These are phyloP conservation scores for Leccinum pachyderme DNA, from an alignment of 1,284 basidiomycete species.

Conservation along the genomic window DNA sequence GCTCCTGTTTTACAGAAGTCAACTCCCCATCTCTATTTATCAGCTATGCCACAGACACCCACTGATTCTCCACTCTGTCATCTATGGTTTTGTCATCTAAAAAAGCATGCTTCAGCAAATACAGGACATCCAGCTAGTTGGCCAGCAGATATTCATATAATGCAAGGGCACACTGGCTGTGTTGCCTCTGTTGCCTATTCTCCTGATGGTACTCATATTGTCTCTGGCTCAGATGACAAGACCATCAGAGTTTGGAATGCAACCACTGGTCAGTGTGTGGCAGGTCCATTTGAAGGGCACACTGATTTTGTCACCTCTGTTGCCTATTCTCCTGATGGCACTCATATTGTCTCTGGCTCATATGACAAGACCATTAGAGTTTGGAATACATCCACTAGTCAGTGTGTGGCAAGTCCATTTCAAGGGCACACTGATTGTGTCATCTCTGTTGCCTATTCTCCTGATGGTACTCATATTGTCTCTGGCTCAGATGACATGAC, in stretches of 20 bases:
- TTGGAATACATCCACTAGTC: too few species aligned
- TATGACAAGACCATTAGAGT: too few species aligned
- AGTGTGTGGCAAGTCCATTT: too few species aligned
- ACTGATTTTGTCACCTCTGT: too few species aligned
- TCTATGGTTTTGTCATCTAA: not conserved
- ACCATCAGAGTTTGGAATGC: not conserved
- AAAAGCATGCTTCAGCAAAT: not conserved
- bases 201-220: not conserved
- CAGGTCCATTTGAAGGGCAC: too few species aligned
- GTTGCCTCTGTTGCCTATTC: not conserved
- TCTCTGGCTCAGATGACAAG: not conserved
- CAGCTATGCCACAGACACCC: not conserved
- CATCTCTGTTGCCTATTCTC: too few species aligned
- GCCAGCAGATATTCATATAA: not conserved
- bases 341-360: too few species aligned
- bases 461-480: too few species aligned
- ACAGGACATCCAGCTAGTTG: not conserved
- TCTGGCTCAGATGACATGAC: too few species aligned
- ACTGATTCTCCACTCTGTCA: not conserved
- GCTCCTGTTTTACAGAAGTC: not conserved
- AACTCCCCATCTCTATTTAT: not conserved
- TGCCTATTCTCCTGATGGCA: too few species aligned
- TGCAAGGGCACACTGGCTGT: not conserved
- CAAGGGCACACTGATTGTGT: too few species aligned
- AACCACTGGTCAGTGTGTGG: too few species aligned